Evolutionary conservation across 176 grass and related monocot genomes (phyloP).

Genomic region (Juncus inflexus): DNA sequence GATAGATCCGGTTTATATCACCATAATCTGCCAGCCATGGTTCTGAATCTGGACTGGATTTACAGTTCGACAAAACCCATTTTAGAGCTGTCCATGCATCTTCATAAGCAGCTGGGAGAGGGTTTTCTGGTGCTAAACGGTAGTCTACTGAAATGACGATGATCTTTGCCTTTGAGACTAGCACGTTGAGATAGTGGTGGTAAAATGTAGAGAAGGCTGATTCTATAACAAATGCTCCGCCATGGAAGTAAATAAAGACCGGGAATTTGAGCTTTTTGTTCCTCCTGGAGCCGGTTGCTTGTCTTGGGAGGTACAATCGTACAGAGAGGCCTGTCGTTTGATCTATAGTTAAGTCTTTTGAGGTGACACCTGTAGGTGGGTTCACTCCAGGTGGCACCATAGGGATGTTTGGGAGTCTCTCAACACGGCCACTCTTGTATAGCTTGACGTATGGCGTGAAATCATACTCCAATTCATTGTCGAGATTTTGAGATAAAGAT

Average conservation of each 20-base stretch:
- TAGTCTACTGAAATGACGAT: slow-evolving; percentile 38
- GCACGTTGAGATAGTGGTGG: slow-evolving; percentile 33
- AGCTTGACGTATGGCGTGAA: slow-evolving; percentile 30
- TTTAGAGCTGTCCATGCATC: slow-evolving; percentile 32
- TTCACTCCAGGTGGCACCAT: slow-evolving; percentile 24
- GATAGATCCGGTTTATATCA: slow-evolving; percentile 24
- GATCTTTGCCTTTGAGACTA: slow-evolving; percentile 23
- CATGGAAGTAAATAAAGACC: slow-evolving; percentile 34
- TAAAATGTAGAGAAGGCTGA: slow-evolving; percentile 41
- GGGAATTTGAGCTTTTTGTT: slow-evolving; percentile 6
- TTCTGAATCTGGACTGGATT: slow-evolving; percentile 16
- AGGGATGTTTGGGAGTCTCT: slow-evolving; percentile 21
- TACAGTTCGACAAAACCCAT: slow-evolving; percentile 34
- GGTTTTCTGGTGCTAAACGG: slow-evolving; percentile 43
- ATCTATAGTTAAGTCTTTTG: slow-evolving; percentile 36
- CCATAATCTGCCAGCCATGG: slow-evolving; percentile 29
- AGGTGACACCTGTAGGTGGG: slow-evolving; percentile 22
- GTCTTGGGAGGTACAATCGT: slow-evolving; percentile 34
- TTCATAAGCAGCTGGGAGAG: slow-evolving; percentile 36
- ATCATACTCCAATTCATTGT: slow-evolving; percentile 21
- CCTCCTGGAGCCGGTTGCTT: not conserved
- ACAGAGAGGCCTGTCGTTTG: slow-evolving; percentile 11
- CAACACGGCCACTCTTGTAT: slow-evolving; percentile 40
- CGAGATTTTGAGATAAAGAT: not conserved
- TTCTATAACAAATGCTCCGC: slow-evolving; percentile 39